Evolutionary conservation across 345 rosid genomes (phyloP).

Genomic region (Anastatica hierochuntica): DNA sequence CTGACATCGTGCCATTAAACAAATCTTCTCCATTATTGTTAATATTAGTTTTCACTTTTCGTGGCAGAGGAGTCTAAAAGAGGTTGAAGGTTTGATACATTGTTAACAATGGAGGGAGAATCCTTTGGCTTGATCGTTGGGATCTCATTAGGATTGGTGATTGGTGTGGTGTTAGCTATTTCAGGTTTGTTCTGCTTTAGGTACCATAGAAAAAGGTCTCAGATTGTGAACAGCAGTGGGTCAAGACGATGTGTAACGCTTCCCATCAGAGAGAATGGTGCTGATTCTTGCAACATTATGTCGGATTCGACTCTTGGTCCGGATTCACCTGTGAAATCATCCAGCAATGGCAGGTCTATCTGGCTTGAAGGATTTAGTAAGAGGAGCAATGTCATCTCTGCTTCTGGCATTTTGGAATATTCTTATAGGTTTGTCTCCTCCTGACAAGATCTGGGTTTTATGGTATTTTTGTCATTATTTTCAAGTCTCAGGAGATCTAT

Average conservation of each 20-base stretch:
- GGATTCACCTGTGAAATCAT: slow-evolving; percentile 77
- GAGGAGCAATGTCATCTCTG: slow-evolving; percentile 46
- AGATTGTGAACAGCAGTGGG: slow-evolving; percentile 79
- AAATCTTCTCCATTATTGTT: slow-evolving; percentile 13
- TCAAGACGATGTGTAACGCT: slow-evolving; percentile 66
- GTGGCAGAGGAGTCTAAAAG: slow-evolving; percentile 35
- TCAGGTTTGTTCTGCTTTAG: not conserved
- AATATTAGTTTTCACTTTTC: not conserved
- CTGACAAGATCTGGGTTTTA: slow-evolving; percentile 2
- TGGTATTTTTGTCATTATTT: not conserved
- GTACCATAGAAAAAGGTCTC: slow-evolving; percentile 38
- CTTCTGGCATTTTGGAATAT: slow-evolving; percentile 91
- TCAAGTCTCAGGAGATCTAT: not conserved
- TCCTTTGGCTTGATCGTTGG: slow-evolving; percentile 83
- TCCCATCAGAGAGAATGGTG: slow-evolving; percentile 78
- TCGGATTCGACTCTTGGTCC: slow-evolving; percentile 84
- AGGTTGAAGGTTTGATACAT: slow-evolving; percentile 14
- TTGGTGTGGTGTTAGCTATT: slow-evolving; percentile 70
- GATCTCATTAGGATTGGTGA: slow-evolving; percentile 83
- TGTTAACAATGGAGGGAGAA: slow-evolving; percentile 49
- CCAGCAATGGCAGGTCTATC: slow-evolving; percentile 45
- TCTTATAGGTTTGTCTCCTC: slow-evolving; percentile 63
- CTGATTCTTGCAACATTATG: slow-evolving; percentile 53
- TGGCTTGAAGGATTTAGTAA: slow-evolving; percentile 72
- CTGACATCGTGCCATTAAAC: slow-evolving; percentile 1